A percentile compares a stretch with the other conserved stretches of the same genome.
Conservation (phyloP, 257 asterid genomes). For the Jacaranda copaia region DNA sequence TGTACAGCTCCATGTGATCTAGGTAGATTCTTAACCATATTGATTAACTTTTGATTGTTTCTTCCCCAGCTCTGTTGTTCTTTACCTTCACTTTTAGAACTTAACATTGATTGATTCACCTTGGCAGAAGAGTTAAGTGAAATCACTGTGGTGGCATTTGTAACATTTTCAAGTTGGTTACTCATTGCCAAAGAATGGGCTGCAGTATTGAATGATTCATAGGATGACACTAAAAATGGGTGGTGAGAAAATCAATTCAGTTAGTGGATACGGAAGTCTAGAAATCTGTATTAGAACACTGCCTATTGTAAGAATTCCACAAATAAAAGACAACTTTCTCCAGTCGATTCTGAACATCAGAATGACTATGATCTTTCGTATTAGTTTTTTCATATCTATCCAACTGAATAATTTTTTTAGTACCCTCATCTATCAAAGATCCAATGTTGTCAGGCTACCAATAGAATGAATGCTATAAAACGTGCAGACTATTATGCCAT, state of each 20-base stretch:
- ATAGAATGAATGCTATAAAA: no score
- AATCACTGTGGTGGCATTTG: background rate
- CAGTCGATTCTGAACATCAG: conserved; percentile 52
- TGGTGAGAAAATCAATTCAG: conserved; percentile 44
- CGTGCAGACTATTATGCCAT: no score
- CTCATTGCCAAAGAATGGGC: conserved; percentile 3
- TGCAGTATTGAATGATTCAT: conserved; percentile 29
- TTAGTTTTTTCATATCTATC: conserved; percentile 44
- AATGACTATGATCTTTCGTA: conserved; percentile 36
- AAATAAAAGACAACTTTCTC: conserved; percentile 50
- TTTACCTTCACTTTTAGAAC: background rate
- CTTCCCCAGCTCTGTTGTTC: background rate
- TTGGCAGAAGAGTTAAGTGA: background rate
- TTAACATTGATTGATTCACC: background rate
- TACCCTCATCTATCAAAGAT: no score
- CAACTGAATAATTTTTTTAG: background rate
- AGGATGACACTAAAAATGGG: conserved; percentile 19
- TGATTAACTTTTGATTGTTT: background rate
- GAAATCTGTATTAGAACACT: conserved; percentile 48
- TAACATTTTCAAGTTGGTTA: background rate
- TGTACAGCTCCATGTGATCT: conserved; percentile 53
- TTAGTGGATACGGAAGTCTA: conserved; percentile 53
- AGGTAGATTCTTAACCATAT: conserved; percentile 43
- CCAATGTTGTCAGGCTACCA: background rate
- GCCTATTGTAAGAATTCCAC: conserved; percentile 48